phyloP scores from a whole-genome alignment of 1,284 basidiomycete species.

The Leccinum griseonigrum region DNA sequence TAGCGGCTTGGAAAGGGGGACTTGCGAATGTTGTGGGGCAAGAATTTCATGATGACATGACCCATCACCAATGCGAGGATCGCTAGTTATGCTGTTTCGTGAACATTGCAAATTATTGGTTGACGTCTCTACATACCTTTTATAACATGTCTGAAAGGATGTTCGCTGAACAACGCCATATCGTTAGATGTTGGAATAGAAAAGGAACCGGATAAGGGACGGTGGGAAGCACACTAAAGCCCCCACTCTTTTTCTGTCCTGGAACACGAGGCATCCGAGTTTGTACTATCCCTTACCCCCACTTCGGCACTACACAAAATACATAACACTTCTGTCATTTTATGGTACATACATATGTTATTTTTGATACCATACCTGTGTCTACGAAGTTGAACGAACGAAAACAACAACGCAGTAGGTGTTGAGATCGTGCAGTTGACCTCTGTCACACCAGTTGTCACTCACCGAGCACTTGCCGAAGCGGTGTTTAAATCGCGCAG shows the following conservation, averaged over 20 bases:
- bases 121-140: constrained; percentile 23
- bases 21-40: constrained; percentile 46
- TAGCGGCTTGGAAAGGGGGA: constrained; percentile 10
- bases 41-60: constrained; percentile 32
- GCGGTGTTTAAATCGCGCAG: too few species aligned
- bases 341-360: too few species aligned
- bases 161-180: constrained; percentile 33
- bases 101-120: constrained; percentile 4
- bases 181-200: constrained; percentile 16
- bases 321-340: too few species aligned
- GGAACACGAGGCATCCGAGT: constrained; percentile 27
- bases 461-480: too few species aligned
- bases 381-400: too few species aligned
- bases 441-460: too few species aligned
- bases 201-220: constrained; percentile 17
- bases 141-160: constrained; percentile 32
- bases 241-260: constrained; percentile 25
- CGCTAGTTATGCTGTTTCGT: constrained; percentile 20
- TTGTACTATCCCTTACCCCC: constrained; percentile 4
- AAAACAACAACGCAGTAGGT: too few species aligned
- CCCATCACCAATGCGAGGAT: constrained; percentile 33
- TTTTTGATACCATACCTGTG: too few species aligned
- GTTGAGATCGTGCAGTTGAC: too few species aligned
- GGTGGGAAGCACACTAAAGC: constrained; percentile 27
- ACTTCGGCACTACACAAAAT: too few species aligned